Percentiles rank a stretch among this genome's conserved stretches.
Conservation (phyloP, 495 filamentous ascomycete genomes). For the Neurospora discreta region DNA sequence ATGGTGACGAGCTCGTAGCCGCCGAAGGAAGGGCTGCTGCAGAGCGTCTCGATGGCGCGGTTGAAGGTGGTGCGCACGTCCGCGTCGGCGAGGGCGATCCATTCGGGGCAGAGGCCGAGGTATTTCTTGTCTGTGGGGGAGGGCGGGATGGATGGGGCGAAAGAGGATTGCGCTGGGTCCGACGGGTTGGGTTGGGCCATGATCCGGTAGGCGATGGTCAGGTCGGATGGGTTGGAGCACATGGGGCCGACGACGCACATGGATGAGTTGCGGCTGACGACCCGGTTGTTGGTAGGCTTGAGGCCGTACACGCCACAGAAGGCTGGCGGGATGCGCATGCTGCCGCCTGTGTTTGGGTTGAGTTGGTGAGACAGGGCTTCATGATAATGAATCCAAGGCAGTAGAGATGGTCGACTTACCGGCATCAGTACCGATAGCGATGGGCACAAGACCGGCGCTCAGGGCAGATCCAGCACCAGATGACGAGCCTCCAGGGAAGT, state of each 20-base stretch:
- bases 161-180: slow-evolving; percentile 25
- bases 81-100: slow-evolving; percentile 59
- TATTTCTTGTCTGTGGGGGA: slow-evolving; percentile 29
- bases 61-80: slow-evolving; percentile 50
- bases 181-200: slow-evolving; percentile 59
- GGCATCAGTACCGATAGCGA: slow-evolving; percentile 76
- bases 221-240: slow-evolving; percentile 63
- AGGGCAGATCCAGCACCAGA: slow-evolving; percentile 76
- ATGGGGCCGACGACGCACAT: slow-evolving; percentile 68
- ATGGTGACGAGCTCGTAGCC: slow-evolving; percentile 55
- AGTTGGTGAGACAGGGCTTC: not conserved
- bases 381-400: not conserved
- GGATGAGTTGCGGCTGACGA: slow-evolving; percentile 44
- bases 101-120: slow-evolving; percentile 65
- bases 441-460: slow-evolving; percentile 62
- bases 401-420: slow-evolving; percentile 21
- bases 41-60: slow-evolving; percentile 50
- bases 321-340: slow-evolving; percentile 66
- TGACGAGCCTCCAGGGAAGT: slow-evolving; percentile 85
- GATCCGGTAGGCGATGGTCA: slow-evolving; percentile 70
- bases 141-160: slow-evolving; percentile 33
- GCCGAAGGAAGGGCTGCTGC: slow-evolving; percentile 22
- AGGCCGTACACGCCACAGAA: slow-evolving; percentile 86
- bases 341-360: slow-evolving; percentile 41
- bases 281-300: slow-evolving; percentile 71